A percentile compares a stretch with the other conserved stretches of the same genome.
These are phyloP conservation scores for Psidium guajava DNA, from an alignment of 345 rosid species.

Conservation along the genomic window DNA sequence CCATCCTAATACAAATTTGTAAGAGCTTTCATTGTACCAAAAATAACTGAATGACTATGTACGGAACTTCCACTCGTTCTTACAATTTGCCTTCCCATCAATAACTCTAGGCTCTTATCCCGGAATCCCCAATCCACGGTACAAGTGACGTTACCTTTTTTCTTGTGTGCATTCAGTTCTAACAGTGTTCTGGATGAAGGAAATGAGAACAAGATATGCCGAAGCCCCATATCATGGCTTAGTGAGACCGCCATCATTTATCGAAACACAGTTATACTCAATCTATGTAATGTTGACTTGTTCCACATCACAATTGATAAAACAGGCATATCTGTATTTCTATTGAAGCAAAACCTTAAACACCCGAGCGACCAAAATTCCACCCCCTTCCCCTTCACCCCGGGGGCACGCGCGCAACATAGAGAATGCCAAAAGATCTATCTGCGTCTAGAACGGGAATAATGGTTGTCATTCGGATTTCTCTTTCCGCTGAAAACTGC, in stretches of 20 bases:
- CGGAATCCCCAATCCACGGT: not conserved
- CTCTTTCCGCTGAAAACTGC: slow-evolving; percentile 79
- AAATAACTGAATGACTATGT: not conserved
- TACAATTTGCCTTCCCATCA: not conserved
- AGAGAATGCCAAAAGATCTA: not conserved
- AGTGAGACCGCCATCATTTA: not conserved
- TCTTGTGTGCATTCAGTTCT: not conserved
- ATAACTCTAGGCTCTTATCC: not conserved
- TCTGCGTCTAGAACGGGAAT: slow-evolving; percentile 49
- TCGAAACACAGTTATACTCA: not conserved
- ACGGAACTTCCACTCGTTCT: not conserved
- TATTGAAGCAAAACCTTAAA: not conserved
- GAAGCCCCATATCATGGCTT: not conserved
- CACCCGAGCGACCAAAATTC: not conserved
- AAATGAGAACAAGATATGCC: not conserved
- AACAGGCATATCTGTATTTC: not conserved
- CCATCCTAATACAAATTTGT: not conserved
- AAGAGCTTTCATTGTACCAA: not conserved
- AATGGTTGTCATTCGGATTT: slow-evolving; percentile 96
- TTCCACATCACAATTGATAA: not conserved
- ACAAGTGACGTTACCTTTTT: not conserved
- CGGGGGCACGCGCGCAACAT: not conserved
- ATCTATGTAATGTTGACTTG: not conserved
- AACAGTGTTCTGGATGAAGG: not conserved
- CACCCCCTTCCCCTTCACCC: not conserved